phyloP scores from a whole-genome alignment of 1,284 basidiomycete species.

The Retiboletus flavoniger region DNA sequence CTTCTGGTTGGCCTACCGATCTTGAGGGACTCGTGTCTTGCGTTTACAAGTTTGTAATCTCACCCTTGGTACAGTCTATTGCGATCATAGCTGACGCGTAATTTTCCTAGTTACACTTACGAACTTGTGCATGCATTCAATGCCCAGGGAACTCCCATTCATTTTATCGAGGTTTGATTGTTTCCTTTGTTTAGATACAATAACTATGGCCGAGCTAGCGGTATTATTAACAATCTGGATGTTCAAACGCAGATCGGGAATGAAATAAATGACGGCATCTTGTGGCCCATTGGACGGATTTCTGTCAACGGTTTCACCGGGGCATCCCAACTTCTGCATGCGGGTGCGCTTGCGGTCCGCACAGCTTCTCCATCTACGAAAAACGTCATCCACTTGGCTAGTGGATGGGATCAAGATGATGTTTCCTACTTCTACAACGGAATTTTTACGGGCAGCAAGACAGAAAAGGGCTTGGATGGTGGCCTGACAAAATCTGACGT shows the following conservation, averaged over 20 bases:
- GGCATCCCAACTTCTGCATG: constrained; percentile 14
- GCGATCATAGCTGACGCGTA: not conserved
- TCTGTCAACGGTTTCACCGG: constrained; percentile 9
- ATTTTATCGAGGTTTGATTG: constrained; percentile 14
- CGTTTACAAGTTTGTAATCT: constrained; percentile 5
- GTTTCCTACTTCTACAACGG: constrained; percentile 9
- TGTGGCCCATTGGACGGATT: constrained; percentile 15
- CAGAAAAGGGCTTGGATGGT: not conserved
- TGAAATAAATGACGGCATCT: constrained; percentile 15
- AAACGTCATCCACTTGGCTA: constrained; percentile 8
- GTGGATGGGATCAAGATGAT: constrained; percentile 4
- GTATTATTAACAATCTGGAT: constrained; percentile 1
- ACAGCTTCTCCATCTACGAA: constrained; percentile 12
- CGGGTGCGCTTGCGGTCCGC: constrained; percentile 15
- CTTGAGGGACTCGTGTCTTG: constrained; percentile 5
- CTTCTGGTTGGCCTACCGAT: constrained; percentile 16
- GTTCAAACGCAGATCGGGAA: constrained; percentile 16
- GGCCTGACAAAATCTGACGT: constrained; percentile 2
- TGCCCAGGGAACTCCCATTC: constrained; percentile 16
- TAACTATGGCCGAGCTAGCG: too few relatives aligned
- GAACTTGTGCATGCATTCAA: constrained; percentile 12
- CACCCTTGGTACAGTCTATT: not conserved
- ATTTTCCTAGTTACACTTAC: constrained; percentile 12
- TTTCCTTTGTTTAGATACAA: not conserved
- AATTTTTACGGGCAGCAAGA: constrained; percentile 1